Conservation (phyloP, 2,329 filamentous ascomycete species). For the Saccharata proteae region DNA sequence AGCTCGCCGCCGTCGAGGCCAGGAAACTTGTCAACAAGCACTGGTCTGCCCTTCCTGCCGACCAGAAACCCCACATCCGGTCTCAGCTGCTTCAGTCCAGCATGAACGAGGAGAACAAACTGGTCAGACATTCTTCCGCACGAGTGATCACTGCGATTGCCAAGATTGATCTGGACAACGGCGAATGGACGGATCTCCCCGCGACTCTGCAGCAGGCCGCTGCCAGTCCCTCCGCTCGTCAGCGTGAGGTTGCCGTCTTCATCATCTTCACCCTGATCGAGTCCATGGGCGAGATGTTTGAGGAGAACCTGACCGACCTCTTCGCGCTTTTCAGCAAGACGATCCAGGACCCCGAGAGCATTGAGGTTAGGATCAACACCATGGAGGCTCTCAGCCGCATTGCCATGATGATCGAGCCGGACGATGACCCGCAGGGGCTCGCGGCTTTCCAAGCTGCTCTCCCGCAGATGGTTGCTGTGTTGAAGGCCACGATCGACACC, state of each 20-base stretch:
- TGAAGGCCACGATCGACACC: constrained; percentile 70
- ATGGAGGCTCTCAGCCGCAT: constrained; percentile 81
- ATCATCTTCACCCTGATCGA: constrained; percentile 89
- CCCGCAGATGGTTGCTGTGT: constrained; percentile 76
- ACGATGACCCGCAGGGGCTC: constrained; percentile 66
- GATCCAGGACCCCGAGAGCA: constrained; percentile 80
- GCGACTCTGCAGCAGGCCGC: constrained; percentile 68
- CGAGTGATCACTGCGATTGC: constrained; percentile 82
- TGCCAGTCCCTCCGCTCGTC: constrained; percentile 58
- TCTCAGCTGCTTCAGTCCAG: constrained; percentile 75
- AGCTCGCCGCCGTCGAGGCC: constrained; percentile 85
- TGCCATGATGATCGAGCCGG: constrained; percentile 75
- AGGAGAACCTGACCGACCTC: constrained; percentile 66
- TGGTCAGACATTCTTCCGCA: constrained; percentile 75
- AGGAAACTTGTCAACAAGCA: constrained; percentile 73
- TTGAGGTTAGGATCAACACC: constrained; percentile 89
- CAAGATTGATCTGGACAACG: constrained; percentile 73
- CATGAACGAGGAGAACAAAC: constrained; percentile 62
- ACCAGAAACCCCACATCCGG: constrained; percentile 70
- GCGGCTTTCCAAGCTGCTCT: constrained; percentile 67
- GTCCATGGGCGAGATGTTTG: constrained; percentile 72
- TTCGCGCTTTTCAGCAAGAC: constrained; percentile 76
- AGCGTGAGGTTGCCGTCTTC: constrained; percentile 85
- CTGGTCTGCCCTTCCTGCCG: constrained; percentile 62
- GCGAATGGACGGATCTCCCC: constrained; percentile 73